Base-by-base conservation (phyloP, 2,329 filamentous ascomycete genomes). In the Incumbomyces delicatus region DNA sequence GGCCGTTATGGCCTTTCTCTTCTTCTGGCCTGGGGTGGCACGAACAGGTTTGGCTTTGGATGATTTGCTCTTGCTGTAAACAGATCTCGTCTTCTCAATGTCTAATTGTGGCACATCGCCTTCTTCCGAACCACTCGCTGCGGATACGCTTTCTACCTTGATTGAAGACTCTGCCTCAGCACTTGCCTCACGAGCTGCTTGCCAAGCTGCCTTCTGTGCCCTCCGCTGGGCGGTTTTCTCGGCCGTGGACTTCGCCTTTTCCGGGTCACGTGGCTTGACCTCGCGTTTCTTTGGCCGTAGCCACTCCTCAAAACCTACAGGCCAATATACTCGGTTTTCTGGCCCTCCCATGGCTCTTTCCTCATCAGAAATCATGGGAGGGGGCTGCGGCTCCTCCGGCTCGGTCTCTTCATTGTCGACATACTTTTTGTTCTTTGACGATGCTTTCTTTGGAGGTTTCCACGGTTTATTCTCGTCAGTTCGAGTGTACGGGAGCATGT, bases 291-390 rank as follows among this genome's bases (percentile, higher is more conserved):
- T 81, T 0, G 88, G 87, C 46, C 81, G 75, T 17, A 95, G 68
- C 87, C 88, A 95, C 51, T 94, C 85, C 61, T 95, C 89, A 80
- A 88, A 87, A 0, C 86, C 86, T 1, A 79, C 73, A 0, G 88
- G 89, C 89, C 90, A 95, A 61, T 94, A 95, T 0, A 95, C 90
- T 35, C 89, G 73, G 41, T 80, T 73, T 20, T 90, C 74, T 0
- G 82, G 78, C 0, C 90, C 90, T 33, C 90, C 90, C 89, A 95
- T 95, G 2, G 80, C 81, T 11, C 92, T 69, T 14, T 94, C 85
- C 5, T 84, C 77, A 0, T 81, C 74, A 0, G 74, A 69, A 0
- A 92, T 66, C 6, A 70, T 71, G 53, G 52, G 66, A 53, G 49
- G 59, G 29, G 53, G 68, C 61, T 53, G 65, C 66, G 51, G 73